phyloP scores from a whole-genome alignment of 108 stramenopile genomes.

The Epithemia pelagica region DNA sequence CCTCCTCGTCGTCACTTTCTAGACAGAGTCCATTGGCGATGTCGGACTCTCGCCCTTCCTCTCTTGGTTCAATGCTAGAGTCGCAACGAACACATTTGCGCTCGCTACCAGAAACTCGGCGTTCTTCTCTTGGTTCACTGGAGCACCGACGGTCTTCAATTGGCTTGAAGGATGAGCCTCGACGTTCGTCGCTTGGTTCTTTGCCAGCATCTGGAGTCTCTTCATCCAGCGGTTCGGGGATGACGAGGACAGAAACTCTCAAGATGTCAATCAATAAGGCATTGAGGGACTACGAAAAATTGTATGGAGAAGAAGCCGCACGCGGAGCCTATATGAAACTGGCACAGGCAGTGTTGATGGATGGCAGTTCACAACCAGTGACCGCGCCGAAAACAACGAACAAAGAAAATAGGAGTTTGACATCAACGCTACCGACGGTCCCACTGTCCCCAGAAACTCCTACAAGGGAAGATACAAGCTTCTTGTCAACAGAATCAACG shows the following conservation, averaged over 20 bases:
- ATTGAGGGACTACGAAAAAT: slow-evolving; percentile 4
- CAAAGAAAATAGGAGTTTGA: no score
- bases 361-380: slow-evolving; percentile 2
- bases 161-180: background rate
- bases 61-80: background rate
- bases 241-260: slow-evolving; percentile 6
- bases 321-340: background rate
- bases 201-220: background rate
- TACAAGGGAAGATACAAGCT: no score
- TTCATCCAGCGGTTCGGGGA: background rate
- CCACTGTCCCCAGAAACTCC: no score
- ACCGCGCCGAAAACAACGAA: background rate
- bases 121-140: background rate
- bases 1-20: background rate
- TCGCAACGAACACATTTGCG: background rate
- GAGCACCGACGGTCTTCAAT: background rate
- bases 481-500: no score
- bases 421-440: no score
- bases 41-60: background rate
- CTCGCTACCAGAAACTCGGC: background rate
- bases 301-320: slow-evolving; percentile 13
- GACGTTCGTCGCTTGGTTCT: background rate
- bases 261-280: slow-evolving; percentile 8
- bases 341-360: background rate
- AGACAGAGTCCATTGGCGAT: background rate